Evolutionary conservation across 192 early-diverging fungal species (phyloP).

Genomic region (Backusella tarrabulga): DNA sequence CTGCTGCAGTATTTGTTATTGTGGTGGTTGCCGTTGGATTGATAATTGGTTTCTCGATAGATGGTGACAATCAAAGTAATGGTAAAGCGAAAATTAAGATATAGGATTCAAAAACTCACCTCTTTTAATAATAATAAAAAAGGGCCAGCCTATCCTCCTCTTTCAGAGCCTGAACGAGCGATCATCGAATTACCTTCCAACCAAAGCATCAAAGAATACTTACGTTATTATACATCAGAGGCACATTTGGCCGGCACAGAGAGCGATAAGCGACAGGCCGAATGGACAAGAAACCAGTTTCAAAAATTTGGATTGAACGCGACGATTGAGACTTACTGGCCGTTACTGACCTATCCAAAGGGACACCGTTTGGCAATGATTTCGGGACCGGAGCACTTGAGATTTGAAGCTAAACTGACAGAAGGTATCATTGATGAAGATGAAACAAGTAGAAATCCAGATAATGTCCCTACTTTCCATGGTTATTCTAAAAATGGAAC

Average conservation of each 20-base stretch:
- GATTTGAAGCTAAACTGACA: conserved; percentile 52
- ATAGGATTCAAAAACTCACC: background rate
- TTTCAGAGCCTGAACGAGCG: conserved; percentile 4
- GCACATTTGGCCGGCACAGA: conserved; percentile 55
- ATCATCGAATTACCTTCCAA: conserved; percentile 19
- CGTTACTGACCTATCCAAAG: conserved; percentile 57
- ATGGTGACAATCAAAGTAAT: background rate
- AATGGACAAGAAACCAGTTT: conserved; percentile 55
- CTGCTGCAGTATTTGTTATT: background rate
- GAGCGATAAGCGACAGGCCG: conserved; percentile 48
- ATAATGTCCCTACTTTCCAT: conserved; percentile 62
- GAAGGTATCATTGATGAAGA: conserved; percentile 62
- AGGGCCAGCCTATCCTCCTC: background rate
- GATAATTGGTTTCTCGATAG: background rate
- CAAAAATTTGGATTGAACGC: conserved; percentile 52
- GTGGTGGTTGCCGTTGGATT: background rate
- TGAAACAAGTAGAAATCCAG: conserved; percentile 48
- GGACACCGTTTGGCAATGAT: conserved; percentile 50
- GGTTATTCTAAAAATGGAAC: conserved; percentile 58
- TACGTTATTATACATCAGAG: conserved; percentile 55
- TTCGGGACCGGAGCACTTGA: conserved; percentile 38
- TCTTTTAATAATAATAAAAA: background rate
- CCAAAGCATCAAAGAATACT: conserved; percentile 42
- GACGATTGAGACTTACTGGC: conserved; percentile 58
- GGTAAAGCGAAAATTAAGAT: background rate